phyloP scores from a whole-genome alignment of 345 rosid species.

The Turnera subulata region DNA sequence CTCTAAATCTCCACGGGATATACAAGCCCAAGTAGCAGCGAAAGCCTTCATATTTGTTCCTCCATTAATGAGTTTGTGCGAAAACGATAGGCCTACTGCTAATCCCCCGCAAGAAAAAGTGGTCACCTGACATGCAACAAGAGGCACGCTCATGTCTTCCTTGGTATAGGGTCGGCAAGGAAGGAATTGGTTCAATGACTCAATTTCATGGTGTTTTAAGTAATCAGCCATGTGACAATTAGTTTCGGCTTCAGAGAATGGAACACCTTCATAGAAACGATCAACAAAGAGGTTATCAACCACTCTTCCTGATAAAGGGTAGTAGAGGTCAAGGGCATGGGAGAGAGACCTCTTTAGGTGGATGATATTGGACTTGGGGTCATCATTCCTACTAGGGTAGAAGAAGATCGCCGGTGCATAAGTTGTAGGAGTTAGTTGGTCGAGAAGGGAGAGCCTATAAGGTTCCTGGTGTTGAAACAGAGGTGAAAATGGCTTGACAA shows the following conservation, averaged over 20 bases:
- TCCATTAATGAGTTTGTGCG: constrained; percentile 1
- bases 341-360: constrained; percentile 18
- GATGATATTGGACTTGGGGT: neutral
- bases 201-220: constrained; percentile 12
- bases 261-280: constrained; percentile 21
- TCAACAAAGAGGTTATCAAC: constrained; percentile 10
- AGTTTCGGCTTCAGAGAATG: constrained; percentile 8
- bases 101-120: constrained; percentile 7
- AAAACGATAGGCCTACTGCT: neutral
- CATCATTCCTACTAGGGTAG: constrained; percentile 7
- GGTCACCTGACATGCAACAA: neutral
- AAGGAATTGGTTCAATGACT: constrained; percentile 11
- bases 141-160: neutral
- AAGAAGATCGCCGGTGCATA: constrained; percentile 17
- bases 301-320: constrained; percentile 19
- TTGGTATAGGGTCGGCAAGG: constrained; percentile 13
- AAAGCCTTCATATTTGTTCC: neutral
- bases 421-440: constrained; percentile 22
- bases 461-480: constrained; percentile 5
- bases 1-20: neutral
- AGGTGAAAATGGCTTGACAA: constrained; percentile 22
- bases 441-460: constrained; percentile 9
- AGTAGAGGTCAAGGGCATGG: constrained; percentile 12
- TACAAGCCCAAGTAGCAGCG: neutral
- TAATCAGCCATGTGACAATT: constrained; percentile 10